phyloP scores from a whole-genome alignment of 2,329 filamentous ascomycete genomes.

The Talaromyces sp. region DNA sequence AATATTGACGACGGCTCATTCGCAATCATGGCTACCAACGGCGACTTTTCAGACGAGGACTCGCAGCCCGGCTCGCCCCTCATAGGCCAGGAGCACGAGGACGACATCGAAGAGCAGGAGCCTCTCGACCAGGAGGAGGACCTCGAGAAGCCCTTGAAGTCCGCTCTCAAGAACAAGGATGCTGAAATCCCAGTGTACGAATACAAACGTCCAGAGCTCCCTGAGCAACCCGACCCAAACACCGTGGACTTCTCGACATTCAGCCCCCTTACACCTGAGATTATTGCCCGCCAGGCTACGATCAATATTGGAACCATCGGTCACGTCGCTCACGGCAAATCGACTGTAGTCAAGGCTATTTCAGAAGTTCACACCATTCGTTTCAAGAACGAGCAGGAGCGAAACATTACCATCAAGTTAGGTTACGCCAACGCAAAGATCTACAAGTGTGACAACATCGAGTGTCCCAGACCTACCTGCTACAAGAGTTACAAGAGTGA shows the following conservation, averaged over 20 bases:
- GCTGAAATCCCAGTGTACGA: conserved; percentile 48
- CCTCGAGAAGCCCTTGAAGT: conserved; percentile 69
- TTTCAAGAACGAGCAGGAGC: conserved; percentile 99
- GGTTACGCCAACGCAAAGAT: conserved; percentile 99
- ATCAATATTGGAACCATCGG: conserved; percentile 99
- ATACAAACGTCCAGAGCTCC: conserved; percentile 63
- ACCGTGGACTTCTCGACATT: conserved; percentile 78
- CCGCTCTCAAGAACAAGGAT: conserved; percentile 75
- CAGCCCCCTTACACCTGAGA: conserved; percentile 86
- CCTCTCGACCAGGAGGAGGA: conserved; percentile 58
- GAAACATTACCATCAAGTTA: conserved; percentile 99
- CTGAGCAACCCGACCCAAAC: conserved; percentile 89
- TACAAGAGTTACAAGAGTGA: conserved; percentile 98
- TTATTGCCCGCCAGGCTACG: conserved; percentile 95
- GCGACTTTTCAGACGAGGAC: conserved; percentile 54
- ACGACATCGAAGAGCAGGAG: conserved; percentile 73
- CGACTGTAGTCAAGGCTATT: conserved; percentile 97
- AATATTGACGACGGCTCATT: background rate
- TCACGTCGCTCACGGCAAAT: conserved; percentile 98
- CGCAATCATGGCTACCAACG: conserved; percentile 51
- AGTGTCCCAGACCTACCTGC: conserved; percentile 90
- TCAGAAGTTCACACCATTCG: conserved; percentile 97
- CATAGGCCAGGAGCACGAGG: conserved; percentile 60
- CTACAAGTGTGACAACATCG: conserved; percentile 92
- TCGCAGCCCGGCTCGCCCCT: conserved; percentile 55